phyloP scores from a whole-genome alignment of 139 green algal genomes.

The Chlorella sp. region DNA sequence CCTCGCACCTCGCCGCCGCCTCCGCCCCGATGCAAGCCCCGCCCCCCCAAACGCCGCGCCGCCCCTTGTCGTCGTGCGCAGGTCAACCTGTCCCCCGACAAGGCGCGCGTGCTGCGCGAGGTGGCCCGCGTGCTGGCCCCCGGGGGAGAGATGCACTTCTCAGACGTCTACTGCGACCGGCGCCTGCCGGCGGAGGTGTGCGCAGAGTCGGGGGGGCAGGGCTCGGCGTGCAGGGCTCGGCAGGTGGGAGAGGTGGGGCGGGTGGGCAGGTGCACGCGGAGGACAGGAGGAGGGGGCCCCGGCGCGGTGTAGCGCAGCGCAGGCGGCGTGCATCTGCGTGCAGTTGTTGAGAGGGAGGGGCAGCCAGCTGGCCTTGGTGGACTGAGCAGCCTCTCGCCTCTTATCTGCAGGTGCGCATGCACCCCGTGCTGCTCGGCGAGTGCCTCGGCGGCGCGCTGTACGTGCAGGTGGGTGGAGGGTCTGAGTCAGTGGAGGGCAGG shows the following conservation, averaged over 20 bases:
- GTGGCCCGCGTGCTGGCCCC: slow-evolving; percentile 79
- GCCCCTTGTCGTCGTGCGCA: background rate
- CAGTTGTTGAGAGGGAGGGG: too few species aligned
- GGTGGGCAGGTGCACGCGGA: background rate
- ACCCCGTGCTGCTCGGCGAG: slow-evolving; percentile 79
- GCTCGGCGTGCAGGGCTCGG: too few species aligned
- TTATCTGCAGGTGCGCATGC: slow-evolving; percentile 57
- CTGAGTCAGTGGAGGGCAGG: too few species aligned
- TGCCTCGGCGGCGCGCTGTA: slow-evolving; percentile 95
- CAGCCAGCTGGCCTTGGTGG: too few species aligned
- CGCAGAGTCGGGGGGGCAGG: too few species aligned
- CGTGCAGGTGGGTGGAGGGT: too few species aligned
- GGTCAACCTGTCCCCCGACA: slow-evolving; percentile 87
- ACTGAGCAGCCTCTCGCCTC: too few species aligned
- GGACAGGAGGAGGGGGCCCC: background rate
- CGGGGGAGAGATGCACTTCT: slow-evolving; percentile 97
- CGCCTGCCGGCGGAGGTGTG: slow-evolving; percentile 57
- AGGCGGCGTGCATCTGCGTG: too few species aligned
- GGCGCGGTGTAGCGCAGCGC: background rate
- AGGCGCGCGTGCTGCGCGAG: slow-evolving; percentile 66
- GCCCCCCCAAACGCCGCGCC: background rate
- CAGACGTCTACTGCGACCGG: slow-evolving; percentile 93
- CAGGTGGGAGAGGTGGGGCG: background rate
- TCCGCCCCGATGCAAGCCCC: too few species aligned
- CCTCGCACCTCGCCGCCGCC: too few species aligned